These are phyloP conservation scores for Lumnitzera racemosa DNA, from an alignment of 345 rosid species.

Conservation along the genomic window DNA sequence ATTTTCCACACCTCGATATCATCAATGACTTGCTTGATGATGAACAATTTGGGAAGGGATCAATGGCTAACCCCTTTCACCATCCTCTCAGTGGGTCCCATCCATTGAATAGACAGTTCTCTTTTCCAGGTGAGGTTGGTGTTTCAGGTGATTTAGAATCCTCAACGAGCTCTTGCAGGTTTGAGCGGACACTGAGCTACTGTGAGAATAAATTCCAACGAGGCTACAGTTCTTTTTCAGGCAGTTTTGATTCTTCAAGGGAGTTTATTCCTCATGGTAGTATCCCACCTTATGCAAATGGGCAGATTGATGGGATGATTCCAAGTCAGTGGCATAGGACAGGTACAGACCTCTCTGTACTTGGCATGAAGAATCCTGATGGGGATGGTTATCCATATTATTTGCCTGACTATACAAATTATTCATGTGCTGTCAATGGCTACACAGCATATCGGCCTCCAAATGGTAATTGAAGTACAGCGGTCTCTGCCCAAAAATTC, in stretches of 20 bases:
- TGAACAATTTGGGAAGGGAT: slow-evolving; percentile 41
- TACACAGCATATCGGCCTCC: slow-evolving; percentile 63
- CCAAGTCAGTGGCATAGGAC: slow-evolving; percentile 57
- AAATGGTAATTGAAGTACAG: slow-evolving; percentile 48
- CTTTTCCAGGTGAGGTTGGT: slow-evolving; percentile 47
- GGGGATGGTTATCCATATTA: slow-evolving; percentile 42
- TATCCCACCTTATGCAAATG: slow-evolving; percentile 34
- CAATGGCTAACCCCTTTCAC: slow-evolving; percentile 21
- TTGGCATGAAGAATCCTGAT: slow-evolving; percentile 44
- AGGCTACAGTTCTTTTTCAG: slow-evolving; percentile 30
- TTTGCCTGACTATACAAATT: slow-evolving; percentile 38
- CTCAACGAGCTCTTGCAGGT: slow-evolving; percentile 40
- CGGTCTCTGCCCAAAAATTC: neutral
- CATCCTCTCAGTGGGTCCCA: slow-evolving; percentile 35
- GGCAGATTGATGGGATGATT: slow-evolving; percentile 50
- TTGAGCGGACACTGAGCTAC: slow-evolving; percentile 52
- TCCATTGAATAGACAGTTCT: slow-evolving; percentile 35
- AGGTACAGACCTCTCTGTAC: slow-evolving; percentile 48
- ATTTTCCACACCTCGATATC: slow-evolving; percentile 90
- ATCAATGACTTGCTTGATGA: slow-evolving; percentile 91
- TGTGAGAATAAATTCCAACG: slow-evolving; percentile 41
- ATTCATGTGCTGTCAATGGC: slow-evolving; percentile 54
- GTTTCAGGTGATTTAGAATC: slow-evolving; percentile 32
- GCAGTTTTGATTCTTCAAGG: slow-evolving; percentile 29
- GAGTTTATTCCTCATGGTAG: slow-evolving; percentile 50